Conservation (phyloP, 2,329 filamentous ascomycete species). For the Aspergillus phoenicis region DNA sequence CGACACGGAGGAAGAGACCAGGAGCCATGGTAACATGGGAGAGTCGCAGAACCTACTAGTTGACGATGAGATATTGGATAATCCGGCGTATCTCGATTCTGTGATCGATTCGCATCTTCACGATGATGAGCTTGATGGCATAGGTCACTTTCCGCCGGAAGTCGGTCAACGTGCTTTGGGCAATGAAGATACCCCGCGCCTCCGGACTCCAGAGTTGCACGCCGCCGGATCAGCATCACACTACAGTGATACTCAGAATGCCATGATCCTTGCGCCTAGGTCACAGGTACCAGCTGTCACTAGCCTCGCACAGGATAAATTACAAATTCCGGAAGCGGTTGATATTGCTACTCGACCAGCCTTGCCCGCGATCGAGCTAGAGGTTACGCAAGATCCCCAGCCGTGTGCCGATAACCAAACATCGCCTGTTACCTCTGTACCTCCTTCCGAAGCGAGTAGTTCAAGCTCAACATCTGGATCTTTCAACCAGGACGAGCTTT, state of each 20-base stretch:
- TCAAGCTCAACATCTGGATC: conserved; percentile 25
- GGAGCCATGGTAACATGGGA: conserved; percentile 28
- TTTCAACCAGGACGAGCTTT: conserved; percentile 41
- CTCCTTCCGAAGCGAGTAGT: conserved; percentile 30
- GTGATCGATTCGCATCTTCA: conserved; percentile 40
- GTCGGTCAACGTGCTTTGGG: conserved; percentile 8
- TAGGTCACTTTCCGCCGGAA: conserved; percentile 19
- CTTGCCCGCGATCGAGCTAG: conserved; percentile 4
- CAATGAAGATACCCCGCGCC: conserved; percentile 22
- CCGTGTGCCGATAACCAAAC: conserved; percentile 4
- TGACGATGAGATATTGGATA: conserved; percentile 38
- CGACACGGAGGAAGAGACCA: conserved; percentile 39
- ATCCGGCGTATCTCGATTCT: conserved; percentile 43
- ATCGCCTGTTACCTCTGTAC: conserved; percentile 17
- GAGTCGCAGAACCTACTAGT: conserved; percentile 31
- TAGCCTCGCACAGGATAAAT: not conserved
- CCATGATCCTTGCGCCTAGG: conserved; percentile 1
- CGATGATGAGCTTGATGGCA: conserved; percentile 35
- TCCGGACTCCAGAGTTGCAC: conserved; percentile 22
- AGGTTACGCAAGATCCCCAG: not conserved
- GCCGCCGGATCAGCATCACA: conserved; percentile 4
- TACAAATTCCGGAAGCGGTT: not conserved
- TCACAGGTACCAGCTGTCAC: not conserved
- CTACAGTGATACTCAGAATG: conserved; percentile 9
- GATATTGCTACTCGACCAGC: not conserved